Evolutionary conservation across 2,329 filamentous ascomycete species (phyloP), one percentile per base, ranked within the genome.

Genomic region (Claviceps africana): DNA sequence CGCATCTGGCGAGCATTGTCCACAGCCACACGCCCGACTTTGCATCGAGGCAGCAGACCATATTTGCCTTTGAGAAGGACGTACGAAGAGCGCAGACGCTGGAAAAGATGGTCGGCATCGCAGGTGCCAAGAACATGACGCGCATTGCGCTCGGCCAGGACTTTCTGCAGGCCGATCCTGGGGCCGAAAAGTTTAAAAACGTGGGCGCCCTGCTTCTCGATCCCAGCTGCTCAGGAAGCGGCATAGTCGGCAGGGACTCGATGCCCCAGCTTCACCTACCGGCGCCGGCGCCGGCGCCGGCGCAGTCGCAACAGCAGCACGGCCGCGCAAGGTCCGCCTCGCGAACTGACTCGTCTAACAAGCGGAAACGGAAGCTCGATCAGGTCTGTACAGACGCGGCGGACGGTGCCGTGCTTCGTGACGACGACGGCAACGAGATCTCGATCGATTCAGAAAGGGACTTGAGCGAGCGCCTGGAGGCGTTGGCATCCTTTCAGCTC

Each of bases 201-300:
- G 88, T 96, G n/a, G 80, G 82, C 0, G 85, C 85, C 8, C 72
- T 98, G 42, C 74, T 98, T 0, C 76, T 98, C 2, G 93, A 98
- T 64, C 93, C 93, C 0, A 95, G 88, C 64, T 98, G 93, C 65
- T 96, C 90, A 1, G 93, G 93, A 0, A 96, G 88, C 63, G 93
- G 93, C 1, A 98, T 98, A 52, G 81, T 96, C 25, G 88, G 90
- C 2, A 79, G 93, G 21, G 89, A 96, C 59, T 86, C 89, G 46
- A 79, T 83, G 64, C 82, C 88, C 4, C 69, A 78, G 56, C 66
- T 93, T 42, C 74, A 83, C 55, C 72, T 95, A 30, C 75, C 74
- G 2, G 64, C 69, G 37, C 56, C 17, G 21, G 19, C 40, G 19
- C 4, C 40, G 21, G 3, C 11, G 22, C 4, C n/a, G n/a, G n/a